A percentile compares a stretch with the other conserved stretches of the same genome.
These are phyloP conservation scores for Gossypium schwendimanii DNA, from an alignment of 441 rosid genomes.

Conservation along the genomic window DNA sequence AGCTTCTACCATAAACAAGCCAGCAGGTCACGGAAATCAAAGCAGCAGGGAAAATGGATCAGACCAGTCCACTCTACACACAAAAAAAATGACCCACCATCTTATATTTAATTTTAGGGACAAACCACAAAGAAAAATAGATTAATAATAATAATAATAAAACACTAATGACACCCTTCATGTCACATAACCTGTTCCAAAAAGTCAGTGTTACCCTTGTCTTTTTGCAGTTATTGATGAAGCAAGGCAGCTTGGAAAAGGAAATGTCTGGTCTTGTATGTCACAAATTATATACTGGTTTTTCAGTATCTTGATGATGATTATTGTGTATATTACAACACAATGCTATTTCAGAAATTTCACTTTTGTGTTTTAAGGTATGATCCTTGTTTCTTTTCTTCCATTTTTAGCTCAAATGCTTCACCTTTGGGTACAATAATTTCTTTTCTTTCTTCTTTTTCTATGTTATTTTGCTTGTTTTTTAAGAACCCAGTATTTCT, in stretches of 20 bases:
- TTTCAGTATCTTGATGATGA: background rate
- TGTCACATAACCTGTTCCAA: background rate
- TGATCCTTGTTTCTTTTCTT: background rate
- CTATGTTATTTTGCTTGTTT: background rate
- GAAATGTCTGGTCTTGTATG: background rate
- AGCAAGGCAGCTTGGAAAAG: background rate
- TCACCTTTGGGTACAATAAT: background rate
- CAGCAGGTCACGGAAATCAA: constrained; percentile 11
- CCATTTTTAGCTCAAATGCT: background rate
- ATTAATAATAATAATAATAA: background rate
- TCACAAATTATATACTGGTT: background rate
- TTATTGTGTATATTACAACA: background rate
- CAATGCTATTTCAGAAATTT: background rate
- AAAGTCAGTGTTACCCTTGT: constrained; percentile 5
- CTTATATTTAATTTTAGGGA: background rate
- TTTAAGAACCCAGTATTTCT: background rate
- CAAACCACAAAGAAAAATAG: background rate
- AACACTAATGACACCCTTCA: background rate
- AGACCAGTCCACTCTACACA: background rate
- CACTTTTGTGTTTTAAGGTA: background rate
- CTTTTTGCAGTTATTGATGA: constrained; percentile 1
- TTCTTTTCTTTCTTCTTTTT: background rate
- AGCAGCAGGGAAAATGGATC: background rate
- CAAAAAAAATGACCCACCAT: background rate
- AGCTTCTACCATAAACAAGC: background rate